Conservation (phyloP, 495 filamentous ascomycete genomes). For the Penicillium atrosanguineum region DNA sequence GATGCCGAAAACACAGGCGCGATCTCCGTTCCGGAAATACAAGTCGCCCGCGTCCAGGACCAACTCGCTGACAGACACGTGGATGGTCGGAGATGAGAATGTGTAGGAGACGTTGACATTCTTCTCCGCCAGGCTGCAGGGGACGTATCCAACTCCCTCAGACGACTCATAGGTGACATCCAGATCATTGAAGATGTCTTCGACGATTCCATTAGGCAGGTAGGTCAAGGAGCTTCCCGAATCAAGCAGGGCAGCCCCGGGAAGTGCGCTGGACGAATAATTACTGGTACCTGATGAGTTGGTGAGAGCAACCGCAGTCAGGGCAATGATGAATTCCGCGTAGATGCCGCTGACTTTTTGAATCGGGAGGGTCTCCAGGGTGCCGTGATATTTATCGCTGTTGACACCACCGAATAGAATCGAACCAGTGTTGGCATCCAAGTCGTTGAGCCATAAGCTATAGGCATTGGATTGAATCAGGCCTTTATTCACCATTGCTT, state of each 20-base stretch:
- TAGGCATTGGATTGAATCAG: constrained; percentile 80
- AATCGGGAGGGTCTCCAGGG: constrained; percentile 74
- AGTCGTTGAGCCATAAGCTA: constrained; percentile 57
- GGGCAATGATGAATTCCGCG: constrained; percentile 77
- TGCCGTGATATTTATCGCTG: constrained; percentile 69
- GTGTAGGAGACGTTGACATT: constrained; percentile 64
- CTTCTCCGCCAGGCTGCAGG: constrained; percentile 64
- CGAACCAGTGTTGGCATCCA: constrained; percentile 67
- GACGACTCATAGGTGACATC: constrained; percentile 58
- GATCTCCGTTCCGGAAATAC: constrained; percentile 58
- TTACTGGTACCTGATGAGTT: constrained; percentile 39
- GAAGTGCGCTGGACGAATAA: constrained; percentile 53
- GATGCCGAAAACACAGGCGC: constrained; percentile 74
- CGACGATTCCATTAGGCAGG: constrained; percentile 67
- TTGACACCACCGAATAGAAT: constrained; percentile 94
- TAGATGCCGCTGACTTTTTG: constrained; percentile 56
- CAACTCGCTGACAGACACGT: constrained; percentile 72
- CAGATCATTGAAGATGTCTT: constrained; percentile 61
- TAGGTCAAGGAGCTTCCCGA: constrained; percentile 91
- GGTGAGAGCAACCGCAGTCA: constrained; percentile 61
- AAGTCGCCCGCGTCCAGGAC: constrained; percentile 62
- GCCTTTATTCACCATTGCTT: constrained; percentile 65
- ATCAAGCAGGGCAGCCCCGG: constrained; percentile 72
- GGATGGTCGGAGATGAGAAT: constrained; percentile 65
- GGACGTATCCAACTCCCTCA: constrained; percentile 58